phyloP scores from a whole-genome alignment of 352 stramenopile genomes.

The Globisporangium middletonii region DNA sequence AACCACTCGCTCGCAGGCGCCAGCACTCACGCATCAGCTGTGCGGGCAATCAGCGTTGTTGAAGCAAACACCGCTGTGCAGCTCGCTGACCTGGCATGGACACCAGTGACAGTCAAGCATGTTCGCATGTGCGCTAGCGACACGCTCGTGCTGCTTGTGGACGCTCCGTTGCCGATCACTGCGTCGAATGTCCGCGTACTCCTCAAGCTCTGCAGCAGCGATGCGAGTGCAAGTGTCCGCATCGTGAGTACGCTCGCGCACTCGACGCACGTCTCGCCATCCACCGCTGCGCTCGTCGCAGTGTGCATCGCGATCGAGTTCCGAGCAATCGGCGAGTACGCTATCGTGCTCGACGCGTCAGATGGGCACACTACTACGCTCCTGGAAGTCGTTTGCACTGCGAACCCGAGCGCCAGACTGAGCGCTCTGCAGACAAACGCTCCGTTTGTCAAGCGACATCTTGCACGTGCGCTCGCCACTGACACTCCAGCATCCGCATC shows the following conservation, averaged over 20 bases:
- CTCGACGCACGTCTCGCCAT: neutral
- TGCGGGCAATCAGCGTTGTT: constrained; percentile 1
- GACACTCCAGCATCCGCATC: neutral
- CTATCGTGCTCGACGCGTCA: neutral
- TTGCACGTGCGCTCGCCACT: neutral
- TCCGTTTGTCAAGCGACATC: neutral
- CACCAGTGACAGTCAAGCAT: neutral
- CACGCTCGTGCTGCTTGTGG: constrained; percentile 7
- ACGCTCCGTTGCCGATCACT: neutral
- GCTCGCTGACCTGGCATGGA: constrained; percentile 8
- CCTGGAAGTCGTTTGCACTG: constrained; percentile 2
- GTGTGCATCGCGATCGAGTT: neutral
- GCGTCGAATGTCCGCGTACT: neutral
- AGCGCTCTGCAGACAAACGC: neutral
- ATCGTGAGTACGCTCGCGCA: neutral
- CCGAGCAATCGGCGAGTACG: neutral
- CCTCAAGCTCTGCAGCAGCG: neutral
- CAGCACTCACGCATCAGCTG: neutral
- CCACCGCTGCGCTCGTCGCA: neutral
- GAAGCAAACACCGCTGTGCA: neutral
- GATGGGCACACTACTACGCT: neutral
- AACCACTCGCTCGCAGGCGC: neutral
- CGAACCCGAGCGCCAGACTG: neutral
- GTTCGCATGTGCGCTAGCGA: constrained; percentile 4
- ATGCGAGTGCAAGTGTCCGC: too few species aligned